Evolutionary conservation across 2,329 filamentous ascomycete species (phyloP).

Genomic region (Verticillium isaacii): DNA sequence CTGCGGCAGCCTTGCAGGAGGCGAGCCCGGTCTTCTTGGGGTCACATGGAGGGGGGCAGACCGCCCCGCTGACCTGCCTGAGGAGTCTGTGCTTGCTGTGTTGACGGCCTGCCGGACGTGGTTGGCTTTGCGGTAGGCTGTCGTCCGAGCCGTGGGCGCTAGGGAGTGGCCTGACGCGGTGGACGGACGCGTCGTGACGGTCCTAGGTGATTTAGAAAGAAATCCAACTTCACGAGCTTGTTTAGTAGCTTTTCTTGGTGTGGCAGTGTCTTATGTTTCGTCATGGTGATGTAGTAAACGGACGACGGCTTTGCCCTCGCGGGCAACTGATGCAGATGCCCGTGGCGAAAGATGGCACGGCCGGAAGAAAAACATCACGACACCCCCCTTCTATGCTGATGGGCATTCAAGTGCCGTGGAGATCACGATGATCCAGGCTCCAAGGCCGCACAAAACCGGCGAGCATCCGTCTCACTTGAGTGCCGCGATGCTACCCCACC

Average conservation of each 20-base stretch:
- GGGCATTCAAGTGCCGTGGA: background rate
- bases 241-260: background rate
- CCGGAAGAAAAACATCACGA: background rate
- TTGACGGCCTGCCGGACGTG: background rate
- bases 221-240: background rate
- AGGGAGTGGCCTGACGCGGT: background rate
- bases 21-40: background rate
- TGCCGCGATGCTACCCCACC: conserved; percentile 5
- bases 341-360: background rate
- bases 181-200: conserved; percentile 2
- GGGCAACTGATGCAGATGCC: background rate
- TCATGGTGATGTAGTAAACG: background rate
- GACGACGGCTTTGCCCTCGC: background rate
- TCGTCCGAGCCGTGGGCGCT: background rate
- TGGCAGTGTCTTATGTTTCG: background rate
- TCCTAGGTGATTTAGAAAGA: background rate
- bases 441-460: background rate
- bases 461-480: background rate
- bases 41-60: background rate
- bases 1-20: background rate
- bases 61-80: background rate
- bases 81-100: background rate
- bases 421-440: background rate
- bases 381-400: background rate
- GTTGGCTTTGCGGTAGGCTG: background rate